These are phyloP conservation scores for Cryptococcus maquisensis DNA, from an alignment of 1,284 basidiomycete genomes.

Conservation along the genomic window DNA sequence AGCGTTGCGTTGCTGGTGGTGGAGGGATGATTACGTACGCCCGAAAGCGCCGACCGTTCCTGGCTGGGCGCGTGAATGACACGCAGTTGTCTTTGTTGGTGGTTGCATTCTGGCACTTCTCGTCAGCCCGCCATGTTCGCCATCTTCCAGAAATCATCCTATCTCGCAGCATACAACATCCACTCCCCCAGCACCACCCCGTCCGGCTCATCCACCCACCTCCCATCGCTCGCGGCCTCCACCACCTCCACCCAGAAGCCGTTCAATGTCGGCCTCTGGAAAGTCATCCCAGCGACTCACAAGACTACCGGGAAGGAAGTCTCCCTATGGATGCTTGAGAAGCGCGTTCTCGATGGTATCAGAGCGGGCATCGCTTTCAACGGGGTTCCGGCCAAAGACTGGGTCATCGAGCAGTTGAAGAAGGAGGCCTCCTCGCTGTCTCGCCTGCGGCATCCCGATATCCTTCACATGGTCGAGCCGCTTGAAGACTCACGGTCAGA, in stretches of 20 bases:
- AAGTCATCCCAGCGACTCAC: slow-evolving; percentile 74
- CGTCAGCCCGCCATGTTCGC: too few relatives aligned
- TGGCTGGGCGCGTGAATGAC: too few relatives aligned
- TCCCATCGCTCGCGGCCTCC: slow-evolving; percentile 41
- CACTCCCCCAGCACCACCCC: slow-evolving; percentile 27
- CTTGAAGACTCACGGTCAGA: slow-evolving; percentile 84
- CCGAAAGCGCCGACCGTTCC: too few relatives aligned
- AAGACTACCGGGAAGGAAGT: slow-evolving; percentile 83
- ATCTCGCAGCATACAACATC: slow-evolving; percentile 77
- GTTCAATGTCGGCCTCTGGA: slow-evolving; percentile 79
- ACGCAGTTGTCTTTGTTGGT: too few relatives aligned
- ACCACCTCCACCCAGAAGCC: slow-evolving; percentile 27
- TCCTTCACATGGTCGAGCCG: slow-evolving; percentile 98
- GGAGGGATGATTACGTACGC: background rate
- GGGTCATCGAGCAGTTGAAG: slow-evolving; percentile 74
- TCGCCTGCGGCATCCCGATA: slow-evolving; percentile 84
- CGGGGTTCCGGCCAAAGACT: slow-evolving; percentile 55
- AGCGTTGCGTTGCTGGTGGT: background rate
- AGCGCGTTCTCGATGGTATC: slow-evolving; percentile 69
- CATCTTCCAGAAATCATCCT: slow-evolving; percentile 79
- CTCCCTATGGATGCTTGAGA: slow-evolving; percentile 85
- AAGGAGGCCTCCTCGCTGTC: slow-evolving; percentile 85
- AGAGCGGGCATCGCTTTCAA: slow-evolving; percentile 54
- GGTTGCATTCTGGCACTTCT: too few relatives aligned
- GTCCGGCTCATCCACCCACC: slow-evolving; percentile 40